Percentiles rank a stretch among this genome's conserved stretches.
Conservation (phyloP, 2,329 filamentous ascomycete genomes). For the Colletotrichum shisoi region DNA sequence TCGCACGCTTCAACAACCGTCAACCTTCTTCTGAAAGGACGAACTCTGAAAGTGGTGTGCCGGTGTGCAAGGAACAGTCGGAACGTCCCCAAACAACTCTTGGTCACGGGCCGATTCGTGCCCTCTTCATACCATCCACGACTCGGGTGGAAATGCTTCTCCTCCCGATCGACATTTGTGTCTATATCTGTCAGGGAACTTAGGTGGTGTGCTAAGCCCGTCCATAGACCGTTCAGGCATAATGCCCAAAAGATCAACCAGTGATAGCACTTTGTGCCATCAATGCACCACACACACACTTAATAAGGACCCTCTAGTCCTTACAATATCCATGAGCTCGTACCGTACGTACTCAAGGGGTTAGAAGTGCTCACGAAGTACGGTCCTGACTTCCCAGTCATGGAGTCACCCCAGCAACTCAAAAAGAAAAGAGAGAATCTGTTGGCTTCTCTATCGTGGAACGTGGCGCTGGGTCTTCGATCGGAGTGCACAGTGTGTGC, state of each 20-base stretch:
- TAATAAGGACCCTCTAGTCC: too few relatives aligned
- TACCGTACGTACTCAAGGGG: not conserved
- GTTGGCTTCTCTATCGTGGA: not conserved
- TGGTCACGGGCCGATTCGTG: not conserved
- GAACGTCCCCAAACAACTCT: not conserved
- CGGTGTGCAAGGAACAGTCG: not conserved
- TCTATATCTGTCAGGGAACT: too few relatives aligned
- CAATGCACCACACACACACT: too few relatives aligned
- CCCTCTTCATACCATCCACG: not conserved
- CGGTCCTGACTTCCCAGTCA: not conserved
- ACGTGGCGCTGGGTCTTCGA: not conserved
- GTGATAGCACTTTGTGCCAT: too few relatives aligned
- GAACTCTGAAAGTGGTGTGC: not conserved
- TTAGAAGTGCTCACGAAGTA: not conserved
- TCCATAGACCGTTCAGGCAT: too few relatives aligned
- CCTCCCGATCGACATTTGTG: not conserved
- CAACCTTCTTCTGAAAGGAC: not conserved
- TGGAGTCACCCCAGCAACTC: not conserved
- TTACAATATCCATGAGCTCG: too few relatives aligned
- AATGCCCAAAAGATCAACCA: too few relatives aligned
- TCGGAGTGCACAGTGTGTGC: not conserved
- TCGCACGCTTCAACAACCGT: not conserved
- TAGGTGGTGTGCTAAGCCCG: too few relatives aligned
- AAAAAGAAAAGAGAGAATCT: too few relatives aligned
- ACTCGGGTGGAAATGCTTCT: not conserved